These are phyloP conservation scores for Auricularia auricula-judae DNA, from an alignment of 768 basidiomycete genomes.

Conservation along the genomic window DNA sequence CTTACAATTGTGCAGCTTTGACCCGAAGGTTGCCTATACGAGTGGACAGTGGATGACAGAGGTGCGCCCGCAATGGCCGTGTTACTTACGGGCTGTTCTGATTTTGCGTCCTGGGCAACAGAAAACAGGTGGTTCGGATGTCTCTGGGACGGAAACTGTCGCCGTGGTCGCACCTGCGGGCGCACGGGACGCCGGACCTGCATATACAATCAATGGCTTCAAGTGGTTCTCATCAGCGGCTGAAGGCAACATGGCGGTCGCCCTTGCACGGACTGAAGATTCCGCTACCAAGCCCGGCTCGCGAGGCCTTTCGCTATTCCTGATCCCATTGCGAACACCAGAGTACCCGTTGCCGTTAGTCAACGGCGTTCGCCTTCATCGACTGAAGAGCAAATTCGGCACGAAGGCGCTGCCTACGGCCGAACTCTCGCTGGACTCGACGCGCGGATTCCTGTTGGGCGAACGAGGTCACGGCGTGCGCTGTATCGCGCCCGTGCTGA, in stretches of 20 bases:
- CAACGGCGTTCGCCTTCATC: constrained; percentile 60
- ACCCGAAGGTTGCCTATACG: constrained; percentile 51
- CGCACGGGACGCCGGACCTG: constrained; percentile 29
- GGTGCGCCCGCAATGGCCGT: constrained; percentile 21
- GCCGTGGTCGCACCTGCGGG: constrained; percentile 34
- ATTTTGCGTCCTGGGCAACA: not conserved
- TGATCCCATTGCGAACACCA: constrained; percentile 41
- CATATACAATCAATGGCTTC: constrained; percentile 54
- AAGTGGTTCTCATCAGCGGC: constrained; percentile 84
- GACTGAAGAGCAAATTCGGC: constrained; percentile 71
- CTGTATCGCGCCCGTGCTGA: constrained; percentile 57
- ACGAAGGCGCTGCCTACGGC: constrained; percentile 67
- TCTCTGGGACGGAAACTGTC: constrained; percentile 11
- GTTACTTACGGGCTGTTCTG: not conserved
- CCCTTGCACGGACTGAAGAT: constrained; percentile 61
- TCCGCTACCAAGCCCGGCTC: constrained; percentile 35
- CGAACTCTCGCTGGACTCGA: constrained; percentile 49
- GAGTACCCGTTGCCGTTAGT: constrained; percentile 26
- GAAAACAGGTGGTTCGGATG: constrained; percentile 13
- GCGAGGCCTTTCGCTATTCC: constrained; percentile 59
- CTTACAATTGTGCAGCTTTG: constrained; percentile 32
- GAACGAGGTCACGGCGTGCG: constrained; percentile 48
- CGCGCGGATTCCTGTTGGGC: constrained; percentile 57
- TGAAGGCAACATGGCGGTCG: constrained; percentile 61
- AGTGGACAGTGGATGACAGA: constrained; percentile 85